A percentile compares a stretch with the other conserved stretches of the same genome.
These are phyloP conservation scores for Lagenaria siceraria DNA, from an alignment of 306 rosid genomes.

Conservation along the genomic window DNA sequence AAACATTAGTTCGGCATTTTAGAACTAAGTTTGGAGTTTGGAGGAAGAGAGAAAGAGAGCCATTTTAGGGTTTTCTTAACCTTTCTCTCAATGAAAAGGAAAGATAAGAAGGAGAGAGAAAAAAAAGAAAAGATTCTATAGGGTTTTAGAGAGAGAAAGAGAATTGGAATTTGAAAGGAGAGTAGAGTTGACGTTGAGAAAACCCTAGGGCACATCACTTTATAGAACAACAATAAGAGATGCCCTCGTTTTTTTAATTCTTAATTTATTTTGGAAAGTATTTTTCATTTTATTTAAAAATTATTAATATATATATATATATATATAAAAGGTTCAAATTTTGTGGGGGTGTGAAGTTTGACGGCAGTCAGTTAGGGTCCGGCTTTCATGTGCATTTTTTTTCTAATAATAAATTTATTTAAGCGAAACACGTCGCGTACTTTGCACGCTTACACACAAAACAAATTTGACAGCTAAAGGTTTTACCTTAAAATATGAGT, in stretches of 20 bases:
- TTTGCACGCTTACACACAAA: not conserved
- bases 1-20: not conserved
- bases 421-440: not conserved
- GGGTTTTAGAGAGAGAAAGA: not conserved
- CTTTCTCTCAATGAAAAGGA: not conserved
- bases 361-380: not conserved
- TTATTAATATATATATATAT: too few species aligned
- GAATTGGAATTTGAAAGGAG: not conserved
- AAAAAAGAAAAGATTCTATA: not conserved
- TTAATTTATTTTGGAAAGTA: not conserved
- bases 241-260: not conserved
- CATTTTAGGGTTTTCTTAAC: not conserved
- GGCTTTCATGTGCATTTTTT: not conserved
- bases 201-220: constrained; percentile 11
- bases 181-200: not conserved
- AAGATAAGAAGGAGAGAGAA: not conserved
- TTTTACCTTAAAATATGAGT: not conserved
- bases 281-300: not conserved
- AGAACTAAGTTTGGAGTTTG: not conserved
- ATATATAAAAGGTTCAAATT: too few species aligned
- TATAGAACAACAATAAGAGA: not conserved
- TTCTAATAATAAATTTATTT: too few species aligned
- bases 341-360: not conserved
- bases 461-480: not conserved
- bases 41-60: not conserved